phyloP scores from a whole-genome alignment of 495 filamentous ascomycete species.

The Xylaria longipes region DNA sequence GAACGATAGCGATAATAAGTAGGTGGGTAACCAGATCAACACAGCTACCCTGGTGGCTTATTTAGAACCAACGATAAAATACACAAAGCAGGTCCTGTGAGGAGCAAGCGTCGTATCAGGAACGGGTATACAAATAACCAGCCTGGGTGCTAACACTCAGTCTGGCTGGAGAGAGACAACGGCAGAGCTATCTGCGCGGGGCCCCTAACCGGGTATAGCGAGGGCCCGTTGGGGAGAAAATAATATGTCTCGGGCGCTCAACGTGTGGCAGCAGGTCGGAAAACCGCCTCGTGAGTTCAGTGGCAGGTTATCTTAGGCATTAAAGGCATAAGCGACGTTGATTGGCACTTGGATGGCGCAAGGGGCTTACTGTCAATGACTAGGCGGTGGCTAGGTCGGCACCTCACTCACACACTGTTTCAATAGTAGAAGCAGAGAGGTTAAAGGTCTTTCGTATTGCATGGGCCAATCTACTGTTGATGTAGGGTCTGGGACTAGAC shows the following conservation, averaged over 20 bases:
- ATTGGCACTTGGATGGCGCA: slow-evolving; percentile 36
- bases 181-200: neutral
- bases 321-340: slow-evolving; percentile 9
- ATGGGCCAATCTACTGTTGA: slow-evolving; percentile 18
- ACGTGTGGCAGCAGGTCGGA: slow-evolving; percentile 16
- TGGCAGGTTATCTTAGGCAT: slow-evolving; percentile 19
- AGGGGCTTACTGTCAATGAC: slow-evolving; percentile 33
- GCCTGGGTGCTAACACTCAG: too few relatives aligned
- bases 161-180: slow-evolving; percentile 25
- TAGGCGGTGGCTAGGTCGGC: slow-evolving; percentile 25
- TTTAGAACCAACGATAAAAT: slow-evolving; percentile 29
- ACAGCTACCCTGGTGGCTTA: slow-evolving; percentile 24
- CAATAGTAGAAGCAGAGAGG: slow-evolving; percentile 33
- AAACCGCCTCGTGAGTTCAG: slow-evolving; percentile 17
- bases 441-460: slow-evolving; percentile 34
- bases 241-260: slow-evolving; percentile 17
- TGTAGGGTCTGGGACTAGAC: neutral
- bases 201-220: neutral
- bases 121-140: slow-evolving; percentile 27
- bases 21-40: slow-evolving; percentile 20
- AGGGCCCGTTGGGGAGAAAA: neutral
- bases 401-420: slow-evolving; percentile 35
- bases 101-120: slow-evolving; percentile 32
- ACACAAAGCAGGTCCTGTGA: slow-evolving; percentile 33
- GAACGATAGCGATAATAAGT: slow-evolving; percentile 27